Evolutionary conservation across 2,329 filamentous ascomycete genomes (phyloP).

Genomic region (Trichoderma koningii): DNA sequence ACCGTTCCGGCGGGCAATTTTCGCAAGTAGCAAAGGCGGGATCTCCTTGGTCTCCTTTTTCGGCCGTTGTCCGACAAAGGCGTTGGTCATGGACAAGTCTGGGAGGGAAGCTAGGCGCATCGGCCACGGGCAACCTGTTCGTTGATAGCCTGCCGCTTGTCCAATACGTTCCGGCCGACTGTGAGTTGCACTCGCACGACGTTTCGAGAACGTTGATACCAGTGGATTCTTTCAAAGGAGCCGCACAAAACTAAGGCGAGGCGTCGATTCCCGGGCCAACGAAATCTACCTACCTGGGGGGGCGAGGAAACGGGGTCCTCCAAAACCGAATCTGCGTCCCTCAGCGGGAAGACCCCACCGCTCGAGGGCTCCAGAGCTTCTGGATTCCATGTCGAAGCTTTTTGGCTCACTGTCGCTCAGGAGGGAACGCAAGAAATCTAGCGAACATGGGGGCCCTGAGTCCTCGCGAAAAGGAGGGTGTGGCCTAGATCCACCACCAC

Average conservation of each 20-base stretch:
- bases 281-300: slow-evolving; percentile 24
- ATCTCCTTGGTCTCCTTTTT: slow-evolving; percentile 21
- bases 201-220: background rate
- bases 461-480: slow-evolving; percentile 6
- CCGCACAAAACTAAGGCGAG: slow-evolving; percentile 27
- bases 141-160: slow-evolving; percentile 2
- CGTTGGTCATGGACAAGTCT: slow-evolving; percentile 17
- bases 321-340: slow-evolving; percentile 28
- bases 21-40: slow-evolving; percentile 19
- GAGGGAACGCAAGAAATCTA: slow-evolving; percentile 28
- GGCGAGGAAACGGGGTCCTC: slow-evolving; percentile 27
- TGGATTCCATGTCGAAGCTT: slow-evolving; percentile 32
- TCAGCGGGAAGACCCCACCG: slow-evolving; percentile 32
- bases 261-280: slow-evolving; percentile 26
- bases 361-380: slow-evolving; percentile 32
- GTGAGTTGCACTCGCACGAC: background rate
- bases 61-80: slow-evolving; percentile 27
- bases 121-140: slow-evolving; percentile 7
- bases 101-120: slow-evolving; percentile 21
- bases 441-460: slow-evolving; percentile 23
- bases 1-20: slow-evolving; percentile 23
- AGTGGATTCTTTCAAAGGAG: slow-evolving; percentile 3
- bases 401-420: slow-evolving; percentile 28
- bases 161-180: slow-evolving; percentile 6
- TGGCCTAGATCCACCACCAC: slow-evolving; percentile 30